These are phyloP conservation scores for Alternaria ventricosa DNA, from an alignment of 2,329 filamentous ascomycete species.

Conservation along the genomic window DNA sequence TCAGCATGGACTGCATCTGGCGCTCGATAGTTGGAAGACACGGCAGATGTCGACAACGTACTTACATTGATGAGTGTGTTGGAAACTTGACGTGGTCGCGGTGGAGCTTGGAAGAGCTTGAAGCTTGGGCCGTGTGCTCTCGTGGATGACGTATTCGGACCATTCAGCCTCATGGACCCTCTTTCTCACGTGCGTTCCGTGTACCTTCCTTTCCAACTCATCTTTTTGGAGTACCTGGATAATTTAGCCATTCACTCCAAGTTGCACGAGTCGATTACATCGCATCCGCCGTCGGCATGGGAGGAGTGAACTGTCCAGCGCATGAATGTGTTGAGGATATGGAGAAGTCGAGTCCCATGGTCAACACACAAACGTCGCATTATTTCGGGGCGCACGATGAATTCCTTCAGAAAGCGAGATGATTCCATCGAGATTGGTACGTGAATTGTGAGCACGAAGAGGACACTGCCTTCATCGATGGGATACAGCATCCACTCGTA, in stretches of 20 bases:
- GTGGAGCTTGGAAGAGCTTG: background rate
- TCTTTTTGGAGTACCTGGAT: background rate
- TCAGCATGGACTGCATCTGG: background rate
- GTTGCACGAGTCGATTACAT: background rate
- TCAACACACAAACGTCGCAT: background rate
- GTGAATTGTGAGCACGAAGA: background rate
- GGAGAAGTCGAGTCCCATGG: background rate
- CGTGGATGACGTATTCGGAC: slow-evolving; percentile 4
- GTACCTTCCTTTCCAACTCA: background rate
- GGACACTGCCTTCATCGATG: background rate
- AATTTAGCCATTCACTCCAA: background rate
- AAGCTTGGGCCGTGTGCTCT: background rate
- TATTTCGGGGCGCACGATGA: no score
- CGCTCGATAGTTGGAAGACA: background rate
- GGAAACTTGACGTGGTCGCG: background rate
- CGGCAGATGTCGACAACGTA: background rate
- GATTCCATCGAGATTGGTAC: background rate
- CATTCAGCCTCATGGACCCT: background rate
- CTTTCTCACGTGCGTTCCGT: background rate
- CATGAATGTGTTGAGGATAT: background rate
- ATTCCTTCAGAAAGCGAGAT: background rate
- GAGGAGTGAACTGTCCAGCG: background rate
- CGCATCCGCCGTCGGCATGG: background rate
- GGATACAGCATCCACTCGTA: background rate
- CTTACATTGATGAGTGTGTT: background rate